phyloP scores from a whole-genome alignment of 1,284 basidiomycete species.

The Fomitiporia mediterranea region DNA sequence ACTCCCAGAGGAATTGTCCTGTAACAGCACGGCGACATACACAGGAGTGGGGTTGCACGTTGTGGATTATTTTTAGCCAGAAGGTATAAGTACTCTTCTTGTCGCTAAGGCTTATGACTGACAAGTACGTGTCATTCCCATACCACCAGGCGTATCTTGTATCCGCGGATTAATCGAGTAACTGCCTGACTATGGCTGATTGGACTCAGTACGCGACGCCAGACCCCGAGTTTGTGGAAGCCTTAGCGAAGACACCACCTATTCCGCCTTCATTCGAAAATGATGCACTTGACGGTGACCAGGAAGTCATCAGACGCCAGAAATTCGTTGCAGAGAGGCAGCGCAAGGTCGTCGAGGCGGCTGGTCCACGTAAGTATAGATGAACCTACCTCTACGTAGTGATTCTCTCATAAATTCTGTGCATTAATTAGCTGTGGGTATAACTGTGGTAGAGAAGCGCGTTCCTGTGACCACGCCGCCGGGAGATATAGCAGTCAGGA shows the following conservation, averaged over 20 bases:
- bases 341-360: not conserved
- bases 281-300: not conserved
- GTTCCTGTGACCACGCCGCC: constrained; percentile 2
- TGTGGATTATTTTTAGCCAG: too few relatives aligned
- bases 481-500: constrained; percentile 12
- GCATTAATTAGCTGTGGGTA: constrained; percentile 4
- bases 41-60: too few relatives aligned
- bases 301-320: not conserved
- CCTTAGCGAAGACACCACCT: not conserved
- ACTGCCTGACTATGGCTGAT: constrained; percentile 3
- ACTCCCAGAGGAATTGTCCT: too few relatives aligned
- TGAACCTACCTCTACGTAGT: not conserved
- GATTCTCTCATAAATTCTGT: not conserved
- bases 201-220: constrained; percentile 15
- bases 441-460: constrained; percentile 7
- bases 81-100: too few relatives aligned
- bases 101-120: too few relatives aligned
- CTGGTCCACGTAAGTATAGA: constrained; percentile 7
- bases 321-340: not conserved
- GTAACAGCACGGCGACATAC: too few relatives aligned
- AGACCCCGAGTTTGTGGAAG: constrained; percentile 2
- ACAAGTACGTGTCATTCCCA: too few relatives aligned
- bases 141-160: too few relatives aligned
- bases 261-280: not conserved
- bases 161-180: too few relatives aligned